These are phyloP conservation scores for Gyrodon lividus DNA, from an alignment of 768 basidiomycete genomes.

Conservation along the genomic window DNA sequence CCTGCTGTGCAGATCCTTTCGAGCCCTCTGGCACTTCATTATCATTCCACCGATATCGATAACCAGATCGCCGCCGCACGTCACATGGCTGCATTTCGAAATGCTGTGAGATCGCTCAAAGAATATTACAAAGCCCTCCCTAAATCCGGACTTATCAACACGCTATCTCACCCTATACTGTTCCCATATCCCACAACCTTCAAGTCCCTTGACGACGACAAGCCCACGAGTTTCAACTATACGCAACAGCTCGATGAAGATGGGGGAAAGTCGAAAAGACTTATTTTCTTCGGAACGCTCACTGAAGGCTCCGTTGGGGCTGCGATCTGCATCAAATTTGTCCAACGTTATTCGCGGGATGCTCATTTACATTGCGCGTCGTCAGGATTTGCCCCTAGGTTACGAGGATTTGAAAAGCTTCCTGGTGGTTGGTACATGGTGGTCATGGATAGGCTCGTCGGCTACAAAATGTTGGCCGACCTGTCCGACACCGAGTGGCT, in stretches of 20 bases:
- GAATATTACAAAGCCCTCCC: neutral
- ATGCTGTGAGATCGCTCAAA: neutral
- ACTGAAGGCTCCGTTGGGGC: slow-evolving; percentile 5
- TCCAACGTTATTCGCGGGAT: slow-evolving; percentile 21
- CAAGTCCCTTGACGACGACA: slow-evolving; percentile 9
- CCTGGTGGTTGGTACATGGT: slow-evolving; percentile 35
- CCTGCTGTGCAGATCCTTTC: slow-evolving; percentile 28
- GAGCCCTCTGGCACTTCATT: slow-evolving; percentile 20
- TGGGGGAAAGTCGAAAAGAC: neutral
- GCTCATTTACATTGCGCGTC: too few relatives aligned
- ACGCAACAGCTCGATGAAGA: slow-evolving; percentile 1
- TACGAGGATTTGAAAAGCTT: slow-evolving; percentile 24
- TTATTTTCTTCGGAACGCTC: slow-evolving; percentile 12
- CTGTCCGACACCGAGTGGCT: neutral
- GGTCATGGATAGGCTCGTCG: slow-evolving; percentile 32
- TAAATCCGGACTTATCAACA: neutral
- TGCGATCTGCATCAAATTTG: too few relatives aligned
- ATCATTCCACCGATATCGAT: slow-evolving; percentile 17
- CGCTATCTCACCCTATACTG: neutral
- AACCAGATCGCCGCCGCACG: neutral
- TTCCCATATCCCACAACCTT: slow-evolving; percentile 9
- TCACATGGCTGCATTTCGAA: neutral
- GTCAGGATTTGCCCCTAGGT: slow-evolving; percentile 28
- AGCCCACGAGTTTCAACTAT: slow-evolving; percentile 15
- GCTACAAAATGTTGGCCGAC: neutral